phyloP scores from a whole-genome alignment of 805 yeast species.

The Saturnispora mendoncae region DNA sequence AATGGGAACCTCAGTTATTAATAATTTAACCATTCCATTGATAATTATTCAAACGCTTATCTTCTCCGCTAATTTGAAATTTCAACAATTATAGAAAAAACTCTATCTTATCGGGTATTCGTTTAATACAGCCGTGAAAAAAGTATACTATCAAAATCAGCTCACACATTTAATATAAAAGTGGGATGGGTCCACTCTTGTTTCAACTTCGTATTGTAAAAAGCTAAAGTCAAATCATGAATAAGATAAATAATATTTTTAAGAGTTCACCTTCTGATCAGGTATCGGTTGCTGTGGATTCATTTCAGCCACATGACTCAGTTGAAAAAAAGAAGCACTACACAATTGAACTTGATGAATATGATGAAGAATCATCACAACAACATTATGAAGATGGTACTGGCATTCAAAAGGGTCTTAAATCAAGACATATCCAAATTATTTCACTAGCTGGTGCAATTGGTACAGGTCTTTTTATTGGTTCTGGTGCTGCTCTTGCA shows the following conservation, averaged over 20 bases:
- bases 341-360: conserved; percentile 7
- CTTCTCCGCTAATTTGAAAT: too few relatives aligned
- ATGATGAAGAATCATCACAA: conserved; percentile 1
- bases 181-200: too few relatives aligned
- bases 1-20: too few relatives aligned
- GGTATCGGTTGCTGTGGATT: background rate
- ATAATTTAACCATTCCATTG: too few relatives aligned
- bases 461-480: conserved; percentile 53
- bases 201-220: too few relatives aligned
- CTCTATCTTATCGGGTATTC: too few relatives aligned
- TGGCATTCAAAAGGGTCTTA: conserved; percentile 33
- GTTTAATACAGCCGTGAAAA: too few relatives aligned
- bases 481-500: conserved; percentile 37
- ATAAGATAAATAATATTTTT: conserved; percentile 1
- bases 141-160: too few relatives aligned
- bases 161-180: too few relatives aligned
- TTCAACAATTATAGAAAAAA: too few relatives aligned
- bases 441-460: conserved; percentile 66
- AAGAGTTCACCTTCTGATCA: background rate
- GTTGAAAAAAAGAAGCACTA: conserved; percentile 3
- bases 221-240: conserved; percentile 9
- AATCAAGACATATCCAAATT: conserved; percentile 48
- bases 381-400: conserved; percentile 4
- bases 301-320: background rate
- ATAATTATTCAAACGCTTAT: too few relatives aligned